These are phyloP conservation scores for Pythium rhizo-oryzae DNA, from an alignment of 352 stramenopile species.

Conservation along the genomic window DNA sequence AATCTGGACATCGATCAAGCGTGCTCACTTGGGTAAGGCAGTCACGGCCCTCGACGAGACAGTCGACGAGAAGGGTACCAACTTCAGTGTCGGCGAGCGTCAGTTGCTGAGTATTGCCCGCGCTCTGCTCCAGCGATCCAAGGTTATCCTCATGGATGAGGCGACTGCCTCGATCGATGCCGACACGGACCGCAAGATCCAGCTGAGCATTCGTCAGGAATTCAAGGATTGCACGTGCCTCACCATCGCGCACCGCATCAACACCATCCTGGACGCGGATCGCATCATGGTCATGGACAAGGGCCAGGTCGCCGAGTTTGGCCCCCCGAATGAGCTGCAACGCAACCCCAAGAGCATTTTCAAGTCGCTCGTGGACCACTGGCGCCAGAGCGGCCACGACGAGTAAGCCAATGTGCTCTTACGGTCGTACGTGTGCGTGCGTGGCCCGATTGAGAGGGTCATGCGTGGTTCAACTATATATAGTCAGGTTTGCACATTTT, in stretches of 20 bases:
- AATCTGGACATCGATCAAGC: conserved; percentile 42
- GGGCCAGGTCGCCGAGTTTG: conserved; percentile 92
- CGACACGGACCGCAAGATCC: conserved; percentile 90
- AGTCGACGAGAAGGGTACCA: conserved; percentile 90
- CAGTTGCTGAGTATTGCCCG: conserved; percentile 95
- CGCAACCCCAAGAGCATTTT: conserved; percentile 60
- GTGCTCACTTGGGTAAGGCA: conserved; percentile 35
- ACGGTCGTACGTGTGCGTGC: too few species aligned
- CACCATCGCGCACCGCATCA: conserved; percentile 96
- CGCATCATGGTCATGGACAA: conserved; percentile 96
- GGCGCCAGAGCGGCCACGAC: conserved; percentile 45
- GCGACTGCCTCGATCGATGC: conserved; percentile 93
- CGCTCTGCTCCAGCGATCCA: conserved; percentile 86
- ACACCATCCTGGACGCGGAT: conserved; percentile 98
- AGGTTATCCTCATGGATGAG: conserved; percentile 98
- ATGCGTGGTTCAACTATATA: too few species aligned
- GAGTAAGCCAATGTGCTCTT: too few species aligned
- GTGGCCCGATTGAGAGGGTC: too few species aligned
- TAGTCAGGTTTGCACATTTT: too few species aligned
- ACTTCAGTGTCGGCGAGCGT: conserved; percentile 94
- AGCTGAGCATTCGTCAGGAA: conserved; percentile 48
- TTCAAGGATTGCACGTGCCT: conserved; percentile 91
- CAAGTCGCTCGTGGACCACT: conserved; percentile 68
- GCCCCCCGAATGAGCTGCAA: conserved; percentile 79
- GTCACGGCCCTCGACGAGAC: conserved; percentile 67